Conservation (phyloP, 2,329 filamentous ascomycete species). For the Colletotrichum kahawae region DNA sequence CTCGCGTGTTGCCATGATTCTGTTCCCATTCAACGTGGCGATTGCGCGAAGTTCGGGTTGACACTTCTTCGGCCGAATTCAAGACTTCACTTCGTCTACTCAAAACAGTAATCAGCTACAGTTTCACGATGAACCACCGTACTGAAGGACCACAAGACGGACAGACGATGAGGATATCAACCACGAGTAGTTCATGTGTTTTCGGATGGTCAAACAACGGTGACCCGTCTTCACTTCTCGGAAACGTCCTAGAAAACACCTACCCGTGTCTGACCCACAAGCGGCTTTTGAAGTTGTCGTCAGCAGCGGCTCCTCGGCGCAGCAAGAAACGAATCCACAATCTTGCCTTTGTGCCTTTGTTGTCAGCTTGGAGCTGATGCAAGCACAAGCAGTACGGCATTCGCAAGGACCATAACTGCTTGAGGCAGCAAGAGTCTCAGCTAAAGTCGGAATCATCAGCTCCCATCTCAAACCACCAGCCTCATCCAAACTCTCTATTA, state of each 20-base stretch:
- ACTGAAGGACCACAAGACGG: not conserved
- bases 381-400: not conserved
- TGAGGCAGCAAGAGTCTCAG: not conserved
- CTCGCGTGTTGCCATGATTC: not conserved
- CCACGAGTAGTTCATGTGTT: not conserved
- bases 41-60: not conserved
- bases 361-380: not conserved
- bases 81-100: not conserved
- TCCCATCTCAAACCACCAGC: not conserved
- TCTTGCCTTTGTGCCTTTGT: not conserved
- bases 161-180: not conserved
- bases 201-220: not conserved
- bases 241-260: not conserved
- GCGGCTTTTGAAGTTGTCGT: not conserved
- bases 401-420: not conserved
- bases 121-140: not conserved
- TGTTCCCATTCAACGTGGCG: not conserved
- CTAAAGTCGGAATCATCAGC: not conserved
- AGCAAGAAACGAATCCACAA: not conserved
- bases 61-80: not conserved
- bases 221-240: not conserved
- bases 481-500: not conserved
- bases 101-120: not conserved
- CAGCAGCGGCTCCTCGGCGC: not conserved
- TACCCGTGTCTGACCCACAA: not conserved